These are phyloP conservation scores for Phyllosticta capitalensis DNA, from an alignment of 2,329 filamentous ascomycete genomes.

Conservation along the genomic window DNA sequence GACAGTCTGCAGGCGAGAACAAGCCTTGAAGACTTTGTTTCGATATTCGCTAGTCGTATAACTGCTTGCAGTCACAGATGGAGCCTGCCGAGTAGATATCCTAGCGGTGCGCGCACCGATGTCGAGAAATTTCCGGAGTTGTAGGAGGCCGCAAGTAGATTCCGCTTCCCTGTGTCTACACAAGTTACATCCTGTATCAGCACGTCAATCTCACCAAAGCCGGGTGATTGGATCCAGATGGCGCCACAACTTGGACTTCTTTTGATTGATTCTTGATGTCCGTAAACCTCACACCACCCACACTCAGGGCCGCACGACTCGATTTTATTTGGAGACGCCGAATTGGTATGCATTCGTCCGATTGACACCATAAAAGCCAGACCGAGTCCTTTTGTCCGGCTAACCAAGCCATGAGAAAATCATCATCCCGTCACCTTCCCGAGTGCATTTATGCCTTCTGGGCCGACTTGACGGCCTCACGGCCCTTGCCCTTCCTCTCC, in stretches of 20 bases:
- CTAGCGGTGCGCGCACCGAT: conserved; percentile 46
- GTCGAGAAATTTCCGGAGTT: neutral
- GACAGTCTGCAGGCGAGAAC: conserved; percentile 78
- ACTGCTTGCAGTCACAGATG: conserved; percentile 64
- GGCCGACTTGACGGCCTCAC: conserved; percentile 63
- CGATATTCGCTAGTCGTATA: conserved; percentile 89
- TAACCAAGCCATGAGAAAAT: conserved; percentile 27
- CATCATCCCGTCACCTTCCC: conserved; percentile 25
- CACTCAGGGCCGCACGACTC: conserved; percentile 25
- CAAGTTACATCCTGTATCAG: neutral
- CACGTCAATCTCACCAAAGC: neutral
- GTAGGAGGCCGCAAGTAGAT: neutral
- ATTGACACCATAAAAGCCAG: conserved; percentile 25
- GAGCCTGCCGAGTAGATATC: conserved; percentile 80
- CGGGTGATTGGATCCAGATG: neutral
- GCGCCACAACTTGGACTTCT: conserved; percentile 6
- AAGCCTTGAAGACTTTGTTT: conserved; percentile 45
- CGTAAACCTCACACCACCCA: conserved; percentile 23
- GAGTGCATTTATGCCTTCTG: conserved; percentile 36
- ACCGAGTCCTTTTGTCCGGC: conserved; percentile 23
- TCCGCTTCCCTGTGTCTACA: neutral
- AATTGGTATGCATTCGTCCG: conserved; percentile 30
- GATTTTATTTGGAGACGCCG: conserved; percentile 19
- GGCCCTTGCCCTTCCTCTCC: conserved; percentile 72
- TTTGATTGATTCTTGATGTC: conserved; percentile 19